Conservation (phyloP, 108 stramenopile genomes). For the Pseudonitzschia multistriata region DNA sequence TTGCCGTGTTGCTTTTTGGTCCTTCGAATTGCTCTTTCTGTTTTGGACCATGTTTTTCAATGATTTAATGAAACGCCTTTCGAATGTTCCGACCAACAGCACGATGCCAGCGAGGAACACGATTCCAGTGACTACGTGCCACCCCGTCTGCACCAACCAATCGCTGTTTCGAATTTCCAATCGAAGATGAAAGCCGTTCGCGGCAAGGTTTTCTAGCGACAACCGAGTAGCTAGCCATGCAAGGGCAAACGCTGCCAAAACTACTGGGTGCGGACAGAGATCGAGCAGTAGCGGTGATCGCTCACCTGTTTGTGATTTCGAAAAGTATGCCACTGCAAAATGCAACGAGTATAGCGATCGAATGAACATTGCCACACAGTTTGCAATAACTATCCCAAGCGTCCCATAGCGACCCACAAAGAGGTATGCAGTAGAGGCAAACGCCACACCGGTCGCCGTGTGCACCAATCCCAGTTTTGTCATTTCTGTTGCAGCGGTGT, state of each 20-base stretch:
- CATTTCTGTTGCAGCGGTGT: slow-evolving; percentile 51
- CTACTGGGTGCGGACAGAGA: slow-evolving; percentile 57
- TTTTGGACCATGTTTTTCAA: slow-evolving; percentile 30
- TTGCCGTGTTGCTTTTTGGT: not conserved
- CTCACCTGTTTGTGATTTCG: slow-evolving; percentile 7
- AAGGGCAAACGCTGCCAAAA: slow-evolving; percentile 44
- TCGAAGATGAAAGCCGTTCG: slow-evolving; percentile 25
- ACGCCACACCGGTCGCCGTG: slow-evolving; percentile 61
- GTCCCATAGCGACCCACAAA: slow-evolving; percentile 57
- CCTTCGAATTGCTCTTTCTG: not conserved
- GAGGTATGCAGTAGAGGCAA: slow-evolving; percentile 60
- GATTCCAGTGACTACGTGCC: slow-evolving; percentile 56
- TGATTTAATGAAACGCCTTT: slow-evolving; percentile 43
- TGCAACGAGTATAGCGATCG: slow-evolving; percentile 66
- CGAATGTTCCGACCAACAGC: slow-evolving; percentile 28
- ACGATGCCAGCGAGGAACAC: slow-evolving; percentile 37
- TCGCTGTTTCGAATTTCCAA: slow-evolving; percentile 29
- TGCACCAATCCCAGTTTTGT: slow-evolving; percentile 62
- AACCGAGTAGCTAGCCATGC: slow-evolving; percentile 42
- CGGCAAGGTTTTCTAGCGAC: slow-evolving; percentile 24
- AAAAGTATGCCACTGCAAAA: slow-evolving; percentile 66
- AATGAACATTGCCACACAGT: slow-evolving; percentile 72
- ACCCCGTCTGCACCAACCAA: slow-evolving; percentile 56
- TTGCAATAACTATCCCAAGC: slow-evolving; percentile 72
- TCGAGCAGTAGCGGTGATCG: slow-evolving; percentile 18